Conservation (phyloP, 2,329 filamentous ascomycete genomes). For the Tolypocladium amazonense region DNA sequence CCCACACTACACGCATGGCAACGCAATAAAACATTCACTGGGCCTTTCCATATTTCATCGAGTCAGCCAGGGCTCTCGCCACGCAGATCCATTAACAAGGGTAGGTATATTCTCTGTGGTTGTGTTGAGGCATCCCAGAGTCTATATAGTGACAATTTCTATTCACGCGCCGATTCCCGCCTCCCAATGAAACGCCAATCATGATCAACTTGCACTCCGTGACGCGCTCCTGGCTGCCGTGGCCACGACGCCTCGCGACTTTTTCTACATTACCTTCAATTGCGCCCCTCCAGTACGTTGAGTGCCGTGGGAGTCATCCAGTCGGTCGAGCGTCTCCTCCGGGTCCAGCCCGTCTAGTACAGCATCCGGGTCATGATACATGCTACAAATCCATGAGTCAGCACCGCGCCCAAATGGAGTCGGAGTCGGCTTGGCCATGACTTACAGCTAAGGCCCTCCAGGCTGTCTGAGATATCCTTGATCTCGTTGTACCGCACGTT, state of each 20-base stretch:
- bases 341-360: slow-evolving; percentile 21
- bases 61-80: not conserved
- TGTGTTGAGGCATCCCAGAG: not conserved
- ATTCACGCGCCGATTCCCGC: not conserved
- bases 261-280: not conserved
- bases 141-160: not conserved
- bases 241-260: not conserved
- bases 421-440: not conserved
- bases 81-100: not conserved
- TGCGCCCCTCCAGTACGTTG: not conserved
- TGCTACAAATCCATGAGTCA: slow-evolving; percentile 16
- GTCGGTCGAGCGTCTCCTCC: not conserved
- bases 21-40: not conserved
- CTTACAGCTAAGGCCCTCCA: slow-evolving; percentile 75
- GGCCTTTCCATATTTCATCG: not conserved
- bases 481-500: slow-evolving; percentile 72
- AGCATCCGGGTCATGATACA: slow-evolving; percentile 36
- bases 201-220: not conserved
- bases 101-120: not conserved
- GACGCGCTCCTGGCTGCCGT: not conserved
- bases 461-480: slow-evolving; percentile 71
- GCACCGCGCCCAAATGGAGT: not conserved
- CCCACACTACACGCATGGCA: not conserved
- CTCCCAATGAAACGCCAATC: not conserved
- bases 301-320: not conserved